A percentile compares a stretch with the other conserved stretches of the same genome.
These are phyloP conservation scores for Fusarium setosum DNA, from an alignment of 2,329 filamentous ascomycete species.

Conservation along the genomic window DNA sequence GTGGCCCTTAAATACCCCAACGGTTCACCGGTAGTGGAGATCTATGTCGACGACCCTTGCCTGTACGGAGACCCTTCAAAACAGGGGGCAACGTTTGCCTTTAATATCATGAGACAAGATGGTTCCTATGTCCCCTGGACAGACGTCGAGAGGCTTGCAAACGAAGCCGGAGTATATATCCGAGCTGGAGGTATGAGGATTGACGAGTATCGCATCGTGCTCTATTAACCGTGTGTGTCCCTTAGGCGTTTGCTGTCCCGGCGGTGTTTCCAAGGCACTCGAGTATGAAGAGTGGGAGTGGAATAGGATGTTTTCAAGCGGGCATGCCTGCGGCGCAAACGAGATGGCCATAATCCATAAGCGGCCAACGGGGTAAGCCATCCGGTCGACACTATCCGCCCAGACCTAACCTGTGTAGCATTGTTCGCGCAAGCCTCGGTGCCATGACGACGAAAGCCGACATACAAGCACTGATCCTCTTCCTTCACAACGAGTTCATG, in stretches of 20 bases:
- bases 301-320: constrained; percentile 63
- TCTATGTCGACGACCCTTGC: constrained; percentile 63
- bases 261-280: constrained; percentile 58
- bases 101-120: constrained; percentile 67
- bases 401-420: constrained; percentile 49
- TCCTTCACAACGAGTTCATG: constrained; percentile 49
- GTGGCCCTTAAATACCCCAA: constrained; percentile 62
- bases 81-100: constrained; percentile 72
- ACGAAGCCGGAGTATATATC: constrained; percentile 67
- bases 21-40: constrained; percentile 59
- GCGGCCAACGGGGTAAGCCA: constrained; percentile 62
- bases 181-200: constrained; percentile 60
- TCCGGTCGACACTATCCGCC: background rate
- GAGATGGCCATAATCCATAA: constrained; percentile 64
- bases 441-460: constrained; percentile 70
- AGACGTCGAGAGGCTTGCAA: constrained; percentile 68
- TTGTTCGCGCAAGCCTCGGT: constrained; percentile 70
- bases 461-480: constrained; percentile 60
- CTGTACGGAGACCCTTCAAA: constrained; percentile 61
- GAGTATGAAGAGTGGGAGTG: constrained; percentile 66
- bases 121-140: constrained; percentile 67
- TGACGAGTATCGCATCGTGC: too few species aligned
- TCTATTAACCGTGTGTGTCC: background rate
- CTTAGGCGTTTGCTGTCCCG: constrained; percentile 61
- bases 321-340: constrained; percentile 67